Evolutionary conservation across 2,329 filamentous ascomycete genomes (phyloP), one percentile per base, ranked within the genome.

Genomic region (Ceratocystis variospora): DNA sequence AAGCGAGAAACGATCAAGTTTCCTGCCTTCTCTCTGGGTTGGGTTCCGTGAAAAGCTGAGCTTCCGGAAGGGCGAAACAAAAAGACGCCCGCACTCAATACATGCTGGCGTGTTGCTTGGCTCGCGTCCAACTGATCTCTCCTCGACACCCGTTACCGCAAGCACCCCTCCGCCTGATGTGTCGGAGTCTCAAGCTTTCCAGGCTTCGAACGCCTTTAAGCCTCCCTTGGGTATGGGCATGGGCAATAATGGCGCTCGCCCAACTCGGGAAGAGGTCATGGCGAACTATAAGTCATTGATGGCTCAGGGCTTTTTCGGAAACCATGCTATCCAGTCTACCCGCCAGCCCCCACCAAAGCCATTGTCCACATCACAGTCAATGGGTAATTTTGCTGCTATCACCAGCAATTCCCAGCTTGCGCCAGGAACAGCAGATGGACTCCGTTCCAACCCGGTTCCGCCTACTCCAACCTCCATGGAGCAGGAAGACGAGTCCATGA

Each of bases 271-370:
- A 63, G 81, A 84, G 67, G 78, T 84, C 64, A 70, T 83, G 71
- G 78, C 79, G 68, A 83, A 77, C 71, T 85, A 85, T 72, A 79
- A 83, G 69, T 75, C 81, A 69, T 77, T 85, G 66, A 77, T 84
- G 70, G 78, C 80, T 1, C 78, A 78, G 5, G 82, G 82, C 68
- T 85, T 85, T 77, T 85, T 85, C 72, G 76, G 79, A 61, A 76
- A 79, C 28, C 81, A 83, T 69, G 81, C 82, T 64, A 84, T 84
- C 68, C 79, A 81, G 68, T 83, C 81, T 3, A 82, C 80, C 1
- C 76, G 82, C 2, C 80, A 80, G 71, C 79, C 76, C 1, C 72
- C 72, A 25, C 73, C 71, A 19, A 68, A 68, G 50, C 66, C 63
- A 25, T 44, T 68, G n/a, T n/a, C 37, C 8, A 66, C 66, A 17